A percentile compares a stretch with the other conserved stretches of the same genome.
phyloP scores from a whole-genome alignment of 768 basidiomycete species.

The Calocera viscosa region DNA sequence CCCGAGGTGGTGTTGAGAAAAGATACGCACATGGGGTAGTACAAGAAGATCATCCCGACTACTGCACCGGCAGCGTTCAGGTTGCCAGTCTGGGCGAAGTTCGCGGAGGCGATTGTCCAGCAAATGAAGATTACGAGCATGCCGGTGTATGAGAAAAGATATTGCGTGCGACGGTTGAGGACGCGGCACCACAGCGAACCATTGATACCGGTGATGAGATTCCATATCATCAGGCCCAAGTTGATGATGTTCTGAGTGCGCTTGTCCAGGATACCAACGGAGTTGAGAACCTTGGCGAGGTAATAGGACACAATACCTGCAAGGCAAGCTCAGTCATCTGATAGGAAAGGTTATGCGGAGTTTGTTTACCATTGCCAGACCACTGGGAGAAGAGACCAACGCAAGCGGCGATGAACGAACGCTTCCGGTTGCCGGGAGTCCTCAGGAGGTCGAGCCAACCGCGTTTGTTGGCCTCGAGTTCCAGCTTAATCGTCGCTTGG shows the following conservation, averaged over 20 bases:
- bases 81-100: constrained; percentile 33
- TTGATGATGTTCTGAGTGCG: constrained; percentile 46
- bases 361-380: background rate
- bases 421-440: constrained; percentile 41
- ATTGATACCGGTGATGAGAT: constrained; percentile 40
- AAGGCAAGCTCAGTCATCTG: background rate
- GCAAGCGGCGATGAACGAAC: constrained; percentile 39
- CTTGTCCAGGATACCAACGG: constrained; percentile 40
- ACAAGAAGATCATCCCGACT: constrained; percentile 46
- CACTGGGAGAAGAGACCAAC: constrained; percentile 12
- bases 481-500: constrained; percentile 41
- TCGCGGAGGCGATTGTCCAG: constrained; percentile 32
- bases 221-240: constrained; percentile 42
- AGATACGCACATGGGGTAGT: constrained; percentile 36
- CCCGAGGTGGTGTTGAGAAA: background rate
- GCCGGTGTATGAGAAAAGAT: constrained; percentile 29
- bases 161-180: constrained; percentile 38
- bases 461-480: constrained; percentile 36
- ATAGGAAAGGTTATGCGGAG: background rate
- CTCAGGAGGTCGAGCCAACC: constrained; percentile 38
- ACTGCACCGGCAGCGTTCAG: constrained; percentile 40
- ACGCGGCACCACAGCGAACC: constrained; percentile 39
- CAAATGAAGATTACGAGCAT: constrained; percentile 17
- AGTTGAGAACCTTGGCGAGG: constrained; percentile 42
- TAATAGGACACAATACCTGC: constrained; percentile 18